Base-by-base conservation (phyloP, 331 rosid species). In the Arachis monticola region DNA sequence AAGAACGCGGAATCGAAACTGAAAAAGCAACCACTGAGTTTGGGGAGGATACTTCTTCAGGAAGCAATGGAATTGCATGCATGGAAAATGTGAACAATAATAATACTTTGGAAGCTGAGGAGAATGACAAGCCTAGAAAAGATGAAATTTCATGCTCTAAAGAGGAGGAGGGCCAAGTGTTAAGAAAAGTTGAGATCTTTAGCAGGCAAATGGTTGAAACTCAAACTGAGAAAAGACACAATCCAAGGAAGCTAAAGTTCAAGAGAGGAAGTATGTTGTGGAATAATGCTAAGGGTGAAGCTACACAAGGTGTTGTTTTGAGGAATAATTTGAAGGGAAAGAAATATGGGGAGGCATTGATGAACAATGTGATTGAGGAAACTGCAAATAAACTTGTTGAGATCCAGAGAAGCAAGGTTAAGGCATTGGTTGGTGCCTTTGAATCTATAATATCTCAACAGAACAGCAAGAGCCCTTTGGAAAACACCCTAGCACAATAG, bases 341-440 rank as follows among this genome's bases (percentile, higher is more conserved):
- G 88, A 92, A 82, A 72, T 88, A 85, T 59, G 92, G 74, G 5
- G 83, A 80, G 71, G 87, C 83, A 2, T 83, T 92, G 85, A 85
- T 85, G 0, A 92, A 95, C 59, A 86, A 81, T 61, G 91, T 92
- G 7, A 92, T 90, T 0, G 91, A 95, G 80, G 99, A 87, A 86
- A 86, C 93, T 9, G 96, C 99, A 62, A 88, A 85, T 73, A 92
- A 90, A 80, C 80, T 95, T 0, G 92, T 73, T 66, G 93, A 81
- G 80, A 71, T 79, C 69, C 79, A 82, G 77, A 87, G 85, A 84
- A 80, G 97, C 80, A 95, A 85, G 86, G 99, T 95, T 67, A 90
- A 92, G 82, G 99, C 97, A 74, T 83, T 95, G 85, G 96, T 95
- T 58, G 86, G 93, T 61, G 99, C 97, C 72, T 95, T 92, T 73